Base-by-base conservation (phyloP, 1,139 yeast genomes). In the Blastobotrys petasosporus region DNA sequence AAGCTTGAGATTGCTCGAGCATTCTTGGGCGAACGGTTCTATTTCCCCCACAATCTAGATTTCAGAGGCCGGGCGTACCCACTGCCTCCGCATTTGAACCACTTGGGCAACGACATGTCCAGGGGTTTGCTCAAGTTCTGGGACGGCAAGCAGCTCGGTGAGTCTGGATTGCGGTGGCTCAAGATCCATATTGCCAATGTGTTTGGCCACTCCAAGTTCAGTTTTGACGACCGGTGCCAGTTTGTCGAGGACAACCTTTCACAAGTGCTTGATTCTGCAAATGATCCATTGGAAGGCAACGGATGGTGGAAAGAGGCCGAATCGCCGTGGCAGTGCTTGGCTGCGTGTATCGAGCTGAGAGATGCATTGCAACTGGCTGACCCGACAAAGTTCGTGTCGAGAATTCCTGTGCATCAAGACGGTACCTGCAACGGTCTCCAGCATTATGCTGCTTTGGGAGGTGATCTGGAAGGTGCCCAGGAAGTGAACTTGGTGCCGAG, bases 341-440 rank as follows among this genome's bases (percentile, higher is more conserved):
- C 95, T 11, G 82, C 88, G 3, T 86, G 95, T 59, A 76, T 82
- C 57, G 98, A 92, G 63, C 66, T 92, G 46, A 67, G 73, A 32
- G 83, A 79, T 47, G 97, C 97, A 1, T 66, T 77, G 56, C 73
- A 80, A 51, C 68, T 81, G 50, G 77, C 74, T 5, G 86, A 87
- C 55, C 97, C 97, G 1, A 75, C 81, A 4, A 75, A 81, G 53
- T 88, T 67, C 59, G 68, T 82, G 20, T 84, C 94, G 1, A 87
- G 85, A 58, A 77, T 87, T 51, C 97, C 97, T 1, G 87, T 92
- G 12, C 97, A 92, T 64, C 97, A 88, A 67, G 98, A 92, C 67
- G 98, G 98, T 56, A 86, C 97, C 0, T 92, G 98, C 69, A 92
- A 92, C 62, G 98, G 98, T 6, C 73, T 92, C 49, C 98, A 92